phyloP scores from a whole-genome alignment of 1,284 basidiomycete genomes.

The Austroboletus niveus region DNA sequence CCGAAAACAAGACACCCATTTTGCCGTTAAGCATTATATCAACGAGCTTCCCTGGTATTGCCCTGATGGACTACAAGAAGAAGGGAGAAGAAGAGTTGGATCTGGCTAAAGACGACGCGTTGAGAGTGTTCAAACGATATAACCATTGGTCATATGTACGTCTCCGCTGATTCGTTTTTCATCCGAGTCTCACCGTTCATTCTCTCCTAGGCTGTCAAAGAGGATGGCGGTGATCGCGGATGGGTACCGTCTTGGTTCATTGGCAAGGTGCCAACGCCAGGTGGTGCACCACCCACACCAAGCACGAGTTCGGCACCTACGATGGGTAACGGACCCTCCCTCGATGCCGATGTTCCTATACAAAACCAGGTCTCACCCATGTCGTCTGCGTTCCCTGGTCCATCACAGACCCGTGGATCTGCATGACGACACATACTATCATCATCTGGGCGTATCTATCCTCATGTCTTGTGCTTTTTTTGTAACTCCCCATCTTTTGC shows the following conservation, averaged over 20 bases:
- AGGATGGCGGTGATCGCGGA: constrained; percentile 83
- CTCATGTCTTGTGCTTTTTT: constrained; percentile 17
- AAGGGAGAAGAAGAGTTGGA: constrained; percentile 89
- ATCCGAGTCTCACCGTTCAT: constrained; percentile 6
- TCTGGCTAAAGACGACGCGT: constrained; percentile 79
- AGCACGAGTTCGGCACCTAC: constrained; percentile 41
- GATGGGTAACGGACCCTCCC: constrained; percentile 28
- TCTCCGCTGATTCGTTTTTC: constrained; percentile 10
- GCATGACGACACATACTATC: constrained; percentile 16
- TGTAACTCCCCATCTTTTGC: constrained; percentile 17
- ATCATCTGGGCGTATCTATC: constrained; percentile 25
- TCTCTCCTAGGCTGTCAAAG: constrained; percentile 72
- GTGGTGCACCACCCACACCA: constrained; percentile 56
- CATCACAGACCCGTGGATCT: constrained; percentile 30
- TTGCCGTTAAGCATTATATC: constrained; percentile 86
- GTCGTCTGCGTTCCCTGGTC: constrained; percentile 66
- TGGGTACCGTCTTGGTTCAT: constrained; percentile 91
- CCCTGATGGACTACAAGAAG: constrained; percentile 92
- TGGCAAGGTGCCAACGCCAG: constrained; percentile 59
- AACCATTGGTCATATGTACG: constrained; percentile 93
- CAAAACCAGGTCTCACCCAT: constrained; percentile 67
- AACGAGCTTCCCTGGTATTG: constrained; percentile 91
- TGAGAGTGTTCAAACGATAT: constrained; percentile 96
- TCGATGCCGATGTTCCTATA: constrained; percentile 39
- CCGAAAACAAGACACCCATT: constrained; percentile 65